Conservation (phyloP, 1,139 yeast genomes). For the Lodderomyces elongisporus region DNA sequence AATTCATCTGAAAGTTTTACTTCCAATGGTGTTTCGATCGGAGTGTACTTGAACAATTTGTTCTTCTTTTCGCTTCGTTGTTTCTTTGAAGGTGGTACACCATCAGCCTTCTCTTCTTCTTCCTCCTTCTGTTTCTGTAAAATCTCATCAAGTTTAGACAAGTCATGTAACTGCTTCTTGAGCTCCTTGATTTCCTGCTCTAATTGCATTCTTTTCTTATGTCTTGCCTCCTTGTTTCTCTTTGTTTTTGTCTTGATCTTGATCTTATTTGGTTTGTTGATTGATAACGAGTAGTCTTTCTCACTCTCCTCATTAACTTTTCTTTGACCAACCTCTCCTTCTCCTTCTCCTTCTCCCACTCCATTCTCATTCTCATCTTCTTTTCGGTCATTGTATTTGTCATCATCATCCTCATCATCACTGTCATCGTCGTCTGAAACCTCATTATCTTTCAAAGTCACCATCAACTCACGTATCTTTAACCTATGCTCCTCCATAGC, state of each 20-base stretch:
- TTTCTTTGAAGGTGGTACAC: constrained; percentile 14
- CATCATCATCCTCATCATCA: constrained; percentile 50
- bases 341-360: constrained; percentile 14
- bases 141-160: constrained; percentile 52
- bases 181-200: constrained; percentile 55
- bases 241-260: constrained; percentile 75
- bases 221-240: constrained; percentile 67
- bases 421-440: constrained; percentile 31
- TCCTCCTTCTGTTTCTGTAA: constrained; percentile 33
- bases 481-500: constrained; percentile 57
- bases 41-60: constrained; percentile 50
- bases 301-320: constrained; percentile 13
- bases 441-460: constrained; percentile 16
- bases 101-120: constrained; percentile 13
- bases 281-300: constrained; percentile 46
- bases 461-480: constrained; percentile 54
- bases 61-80: constrained; percentile 18
- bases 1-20: constrained; percentile 88
- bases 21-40: constrained; percentile 65
- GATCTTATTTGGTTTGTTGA: constrained; percentile 63
- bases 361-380: constrained; percentile 25
- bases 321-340: constrained; percentile 20
- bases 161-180: constrained; percentile 52
- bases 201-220: constrained; percentile 54
- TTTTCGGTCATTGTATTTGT: too few species aligned